Conservation (phyloP, 2,329 filamentous ascomycete genomes). For the Nemania diffusa region DNA sequence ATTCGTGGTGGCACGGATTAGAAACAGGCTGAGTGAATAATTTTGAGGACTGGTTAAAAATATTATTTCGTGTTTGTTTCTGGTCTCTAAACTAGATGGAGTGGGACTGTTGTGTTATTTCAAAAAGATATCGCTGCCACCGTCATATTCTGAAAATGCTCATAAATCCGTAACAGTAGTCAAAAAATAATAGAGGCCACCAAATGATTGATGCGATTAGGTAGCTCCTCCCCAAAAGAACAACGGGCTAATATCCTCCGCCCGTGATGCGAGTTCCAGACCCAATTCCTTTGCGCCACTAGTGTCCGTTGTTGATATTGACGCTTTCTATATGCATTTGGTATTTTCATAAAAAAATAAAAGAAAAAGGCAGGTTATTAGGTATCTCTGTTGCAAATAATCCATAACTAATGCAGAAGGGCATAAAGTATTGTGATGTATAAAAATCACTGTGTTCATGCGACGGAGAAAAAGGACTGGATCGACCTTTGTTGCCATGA, state of each 20-base stretch:
- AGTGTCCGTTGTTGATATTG: slow-evolving; percentile 23
- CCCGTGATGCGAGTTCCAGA: slow-evolving; percentile 19
- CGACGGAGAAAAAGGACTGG: not conserved
- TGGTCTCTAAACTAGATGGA: not conserved
- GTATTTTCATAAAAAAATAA: slow-evolving; percentile 13
- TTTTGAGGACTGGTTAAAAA: not conserved
- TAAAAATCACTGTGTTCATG: slow-evolving; percentile 2
- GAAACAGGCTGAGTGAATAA: not conserved
- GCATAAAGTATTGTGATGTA: not conserved
- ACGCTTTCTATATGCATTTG: slow-evolving; percentile 36
- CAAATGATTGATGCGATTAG: slow-evolving; percentile 10
- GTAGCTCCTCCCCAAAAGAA: slow-evolving; percentile 9
- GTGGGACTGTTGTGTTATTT: not conserved
- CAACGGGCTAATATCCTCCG: slow-evolving; percentile 22
- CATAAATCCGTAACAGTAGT: slow-evolving; percentile 9
- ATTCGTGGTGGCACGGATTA: too few relatives aligned
- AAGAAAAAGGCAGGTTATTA: slow-evolving; percentile 13
- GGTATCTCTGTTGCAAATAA: slow-evolving; percentile 28
- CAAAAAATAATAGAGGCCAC: slow-evolving; percentile 9
- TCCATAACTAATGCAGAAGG: slow-evolving; percentile 5
- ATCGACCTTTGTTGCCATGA: not conserved
- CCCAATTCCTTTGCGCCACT: slow-evolving; percentile 27
- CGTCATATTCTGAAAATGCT: slow-evolving; percentile 28
- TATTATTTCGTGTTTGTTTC: not conserved
- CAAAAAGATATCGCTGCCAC: slow-evolving; percentile 4